Evolutionary conservation across 179 eudicot genomes (phyloP).

Genomic region (Spinacia oleracea): DNA sequence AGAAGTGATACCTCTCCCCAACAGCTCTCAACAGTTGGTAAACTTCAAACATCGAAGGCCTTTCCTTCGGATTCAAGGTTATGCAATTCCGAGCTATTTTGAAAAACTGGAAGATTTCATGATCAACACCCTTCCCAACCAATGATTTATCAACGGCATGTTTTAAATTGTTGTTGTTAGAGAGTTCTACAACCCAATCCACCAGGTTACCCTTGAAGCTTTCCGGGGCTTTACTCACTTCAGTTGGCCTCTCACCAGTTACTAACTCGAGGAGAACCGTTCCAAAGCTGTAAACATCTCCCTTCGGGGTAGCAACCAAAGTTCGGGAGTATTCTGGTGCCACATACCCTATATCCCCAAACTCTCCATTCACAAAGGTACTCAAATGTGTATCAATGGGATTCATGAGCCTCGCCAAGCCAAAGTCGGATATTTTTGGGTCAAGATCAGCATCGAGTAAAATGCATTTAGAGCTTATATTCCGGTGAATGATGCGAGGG

Average conservation of each 20-base stretch:
- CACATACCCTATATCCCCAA: constrained; percentile 82
- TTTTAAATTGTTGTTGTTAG: constrained; percentile 38
- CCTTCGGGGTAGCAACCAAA: constrained; percentile 74
- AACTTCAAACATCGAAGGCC: constrained; percentile 87
- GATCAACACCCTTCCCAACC: constrained; percentile 49
- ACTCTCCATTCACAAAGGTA: constrained; percentile 79
- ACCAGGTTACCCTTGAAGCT: constrained; percentile 68
- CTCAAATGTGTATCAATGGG: constrained; percentile 79
- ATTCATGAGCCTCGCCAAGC: constrained; percentile 82
- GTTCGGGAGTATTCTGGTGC: constrained; percentile 81
- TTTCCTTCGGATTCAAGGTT: constrained; percentile 54
- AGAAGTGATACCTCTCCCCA: constrained; percentile 67
- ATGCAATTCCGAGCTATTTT: constrained; percentile 73
- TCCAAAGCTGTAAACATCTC: constrained; percentile 85
- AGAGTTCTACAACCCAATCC: constrained; percentile 67
- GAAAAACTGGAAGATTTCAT: constrained; percentile 63
- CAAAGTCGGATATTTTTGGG: constrained; percentile 79
- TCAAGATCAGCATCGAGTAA: constrained; percentile 59
- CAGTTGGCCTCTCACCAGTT: constrained; percentile 65
- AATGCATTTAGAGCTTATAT: constrained; percentile 78
- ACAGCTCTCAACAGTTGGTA: constrained; percentile 74
- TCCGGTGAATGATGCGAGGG: constrained; percentile 79
- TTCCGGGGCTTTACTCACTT: constrained; percentile 50
- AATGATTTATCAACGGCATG: constrained; percentile 55
- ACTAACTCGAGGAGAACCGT: constrained; percentile 76